Base-by-base conservation (phyloP, 1,284 basidiomycete genomes). In the Rhodotorula mucilaginosa region DNA sequence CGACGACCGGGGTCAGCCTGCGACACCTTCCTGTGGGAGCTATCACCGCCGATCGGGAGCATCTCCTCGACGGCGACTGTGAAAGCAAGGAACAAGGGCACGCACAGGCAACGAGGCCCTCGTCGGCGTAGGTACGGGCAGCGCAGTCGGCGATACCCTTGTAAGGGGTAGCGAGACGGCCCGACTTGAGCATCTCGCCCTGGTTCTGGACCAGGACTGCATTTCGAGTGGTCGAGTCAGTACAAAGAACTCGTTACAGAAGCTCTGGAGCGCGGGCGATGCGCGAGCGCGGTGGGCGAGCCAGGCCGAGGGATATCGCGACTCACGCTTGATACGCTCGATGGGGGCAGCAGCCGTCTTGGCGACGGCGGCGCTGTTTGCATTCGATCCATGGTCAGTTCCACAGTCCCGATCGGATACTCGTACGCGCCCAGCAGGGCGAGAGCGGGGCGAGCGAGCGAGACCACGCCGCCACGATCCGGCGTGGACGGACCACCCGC, bases 261-360 rank as follows among this genome's bases (percentile, higher is more conserved):
- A 13, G 39, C 39, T 78, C 44, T 69, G 79, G 76, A 39, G 29
- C 21, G 31, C 21, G 26, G 10, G 29, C n/a, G 21, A 5, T 21
- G 6, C 6, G 29, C 6, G 48, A 26, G 44, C 44, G n/a, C 49
- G n/a, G 47, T 13, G 26, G n/a, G 39, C 60, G 60, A 61, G 47
- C 23, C 29, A 23, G 60, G 65, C 26, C 46, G 47, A 46, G 64
- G n/a, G 34, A 39, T 8, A 57, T 6, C 26, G 31, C 29, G 21
- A 74, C 74, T 54, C 62, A 79, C 73, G 78, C 81, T 93, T 98
- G 85, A 98, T 95, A 83, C 95, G 93, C 88, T 98, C 95, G 81
- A 98, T 97, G 85, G 96, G 95, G 75, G 95, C 95, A 80, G 95
- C 95, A 78, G 90, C 91, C 76, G 95, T 97, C 88, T 98, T 98